Evolutionary conservation across 75 land plant species (phyloP).

Genomic region (Ceratopteris richardii): DNA sequence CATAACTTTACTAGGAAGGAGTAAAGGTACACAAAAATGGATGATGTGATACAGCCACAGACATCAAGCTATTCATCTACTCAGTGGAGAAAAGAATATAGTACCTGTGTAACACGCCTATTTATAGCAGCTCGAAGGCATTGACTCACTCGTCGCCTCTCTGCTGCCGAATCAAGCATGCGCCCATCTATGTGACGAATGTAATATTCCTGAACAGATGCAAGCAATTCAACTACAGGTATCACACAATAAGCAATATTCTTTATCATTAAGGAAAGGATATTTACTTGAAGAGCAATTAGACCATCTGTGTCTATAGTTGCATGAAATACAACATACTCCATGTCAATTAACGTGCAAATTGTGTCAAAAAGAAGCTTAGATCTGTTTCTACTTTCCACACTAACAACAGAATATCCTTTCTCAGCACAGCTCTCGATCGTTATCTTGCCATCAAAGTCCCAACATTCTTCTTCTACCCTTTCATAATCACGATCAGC

Average conservation of each 20-base stretch:
- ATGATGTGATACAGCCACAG: no score
- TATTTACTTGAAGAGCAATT: constrained; percentile 4
- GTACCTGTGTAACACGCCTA: constrained; percentile 24
- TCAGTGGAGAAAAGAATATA: constrained; percentile 11
- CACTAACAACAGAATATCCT: constrained; percentile 28
- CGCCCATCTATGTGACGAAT: constrained; percentile 23
- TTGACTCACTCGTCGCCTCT: constrained; percentile 16
- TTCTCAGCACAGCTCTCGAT: constrained; percentile 15
- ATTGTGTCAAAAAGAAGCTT: constrained; percentile 31
- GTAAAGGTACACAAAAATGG: no score
- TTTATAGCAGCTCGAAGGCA: constrained; percentile 28
- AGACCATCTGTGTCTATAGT: background rate
- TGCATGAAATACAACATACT: constrained; percentile 35
- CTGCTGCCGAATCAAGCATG: constrained; percentile 15
- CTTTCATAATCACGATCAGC: constrained; percentile 60
- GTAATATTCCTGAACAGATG: constrained; percentile 18
- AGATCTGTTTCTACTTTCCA: constrained; percentile 25
- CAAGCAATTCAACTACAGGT: background rate
- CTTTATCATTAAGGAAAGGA: constrained; percentile 7
- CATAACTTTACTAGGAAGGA: no score
- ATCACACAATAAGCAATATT: no score
- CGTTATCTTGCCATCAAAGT: constrained; percentile 13
- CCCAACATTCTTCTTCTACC: background rate
- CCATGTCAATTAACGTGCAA: constrained; percentile 35
- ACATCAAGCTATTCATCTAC: constrained; percentile 4